phyloP scores from a whole-genome alignment of 345 rosid species.

The Kernera saxatilis region DNA sequence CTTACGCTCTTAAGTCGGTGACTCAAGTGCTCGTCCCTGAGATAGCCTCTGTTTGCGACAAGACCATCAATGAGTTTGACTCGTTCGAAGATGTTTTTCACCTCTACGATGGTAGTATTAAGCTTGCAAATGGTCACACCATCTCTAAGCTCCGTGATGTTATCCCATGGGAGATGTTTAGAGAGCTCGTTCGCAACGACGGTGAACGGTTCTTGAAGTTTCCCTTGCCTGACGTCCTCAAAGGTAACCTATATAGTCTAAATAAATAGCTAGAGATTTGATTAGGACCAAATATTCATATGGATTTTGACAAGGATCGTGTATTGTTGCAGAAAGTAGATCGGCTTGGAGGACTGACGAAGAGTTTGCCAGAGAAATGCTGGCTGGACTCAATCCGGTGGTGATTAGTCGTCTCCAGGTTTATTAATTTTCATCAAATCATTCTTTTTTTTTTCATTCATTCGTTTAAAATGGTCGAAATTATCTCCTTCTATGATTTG shows the following conservation, averaged over 20 bases:
- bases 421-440: neutral
- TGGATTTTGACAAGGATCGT: neutral
- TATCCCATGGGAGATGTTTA: constrained; percentile 85
- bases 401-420: constrained; percentile 45
- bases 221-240: constrained; percentile 80
- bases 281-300: neutral
- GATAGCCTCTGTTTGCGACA: constrained; percentile 57
- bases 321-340: constrained; percentile 25
- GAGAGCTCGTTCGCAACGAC: constrained; percentile 74
- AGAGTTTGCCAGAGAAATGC: constrained; percentile 79
- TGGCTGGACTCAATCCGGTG: constrained; percentile 80
- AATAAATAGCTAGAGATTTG: neutral
- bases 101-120: constrained; percentile 66
- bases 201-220: constrained; percentile 70
- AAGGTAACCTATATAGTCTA: constrained; percentile 40
- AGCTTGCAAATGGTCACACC: constrained; percentile 31
- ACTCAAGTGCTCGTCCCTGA: constrained; percentile 65
- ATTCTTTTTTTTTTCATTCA: neutral
- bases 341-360: constrained; percentile 71
- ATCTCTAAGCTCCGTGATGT: constrained; percentile 47
- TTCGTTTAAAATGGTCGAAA: neutral
- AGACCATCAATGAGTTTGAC: constrained; percentile 81
- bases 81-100: constrained; percentile 58
- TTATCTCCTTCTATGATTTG: neutral
- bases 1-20: constrained; percentile 67